Conservation (phyloP, 352 stramenopile species). For the Aphanomyces invadans region DNA sequence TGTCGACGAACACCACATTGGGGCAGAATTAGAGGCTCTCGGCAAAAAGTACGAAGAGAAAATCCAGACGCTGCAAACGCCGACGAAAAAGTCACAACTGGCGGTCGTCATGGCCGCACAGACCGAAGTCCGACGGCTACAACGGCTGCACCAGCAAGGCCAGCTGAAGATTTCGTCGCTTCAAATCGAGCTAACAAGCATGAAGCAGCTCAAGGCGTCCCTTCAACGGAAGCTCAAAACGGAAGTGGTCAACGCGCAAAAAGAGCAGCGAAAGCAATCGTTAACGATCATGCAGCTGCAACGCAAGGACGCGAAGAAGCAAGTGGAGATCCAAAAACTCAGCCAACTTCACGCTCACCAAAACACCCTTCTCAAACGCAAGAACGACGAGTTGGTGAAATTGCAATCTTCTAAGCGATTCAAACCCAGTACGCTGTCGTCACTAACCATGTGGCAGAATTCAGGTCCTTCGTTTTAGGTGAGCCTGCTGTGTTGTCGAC, state of each 20-base stretch:
- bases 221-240: slow-evolving; percentile 38
- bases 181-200: slow-evolving; percentile 38
- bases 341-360: slow-evolving; percentile 37
- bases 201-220: slow-evolving; percentile 40
- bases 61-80: slow-evolving; percentile 33
- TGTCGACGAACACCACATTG: slow-evolving; percentile 16
- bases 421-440: background rate
- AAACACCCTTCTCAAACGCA: slow-evolving; percentile 45
- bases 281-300: slow-evolving; percentile 47
- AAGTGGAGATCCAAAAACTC: slow-evolving; percentile 49
- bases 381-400: slow-evolving; percentile 41
- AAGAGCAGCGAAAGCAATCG: slow-evolving; percentile 37
- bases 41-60: slow-evolving; percentile 36
- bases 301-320: slow-evolving; percentile 49
- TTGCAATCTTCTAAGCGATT: slow-evolving; percentile 29
- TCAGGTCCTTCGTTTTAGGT: background rate
- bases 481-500: slow-evolving; percentile 26
- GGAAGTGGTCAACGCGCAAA: slow-evolving; percentile 36
- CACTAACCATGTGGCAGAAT: no score
- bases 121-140: slow-evolving; percentile 12
- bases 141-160: slow-evolving; percentile 23
- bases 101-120: slow-evolving; percentile 9
- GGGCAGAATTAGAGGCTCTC: slow-evolving; percentile 32
- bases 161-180: slow-evolving; percentile 43
- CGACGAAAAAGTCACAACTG: slow-evolving; percentile 29